phyloP scores from a whole-genome alignment of 2,329 filamentous ascomycete species.

The Colletotrichum lini region DNA sequence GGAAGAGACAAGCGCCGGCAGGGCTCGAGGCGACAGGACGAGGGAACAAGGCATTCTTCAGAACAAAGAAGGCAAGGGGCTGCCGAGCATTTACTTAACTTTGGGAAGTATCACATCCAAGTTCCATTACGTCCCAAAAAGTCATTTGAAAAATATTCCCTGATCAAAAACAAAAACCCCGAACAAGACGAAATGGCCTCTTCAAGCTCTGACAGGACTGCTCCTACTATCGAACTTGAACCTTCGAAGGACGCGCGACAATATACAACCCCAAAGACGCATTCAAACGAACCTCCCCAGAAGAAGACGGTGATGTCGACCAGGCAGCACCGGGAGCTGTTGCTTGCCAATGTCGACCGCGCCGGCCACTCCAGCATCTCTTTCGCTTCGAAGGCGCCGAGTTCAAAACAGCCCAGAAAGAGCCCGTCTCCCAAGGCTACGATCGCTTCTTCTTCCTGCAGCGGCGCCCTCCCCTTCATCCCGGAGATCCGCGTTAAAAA shows the following conservation, averaged over 20 bases:
- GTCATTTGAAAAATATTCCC: background rate
- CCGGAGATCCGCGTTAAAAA: conserved; percentile 18
- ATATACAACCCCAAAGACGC: background rate
- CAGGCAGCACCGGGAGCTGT: background rate
- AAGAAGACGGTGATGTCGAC: background rate
- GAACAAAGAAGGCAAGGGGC: background rate
- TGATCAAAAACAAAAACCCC: background rate
- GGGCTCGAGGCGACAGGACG: background rate
- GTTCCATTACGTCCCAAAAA: background rate
- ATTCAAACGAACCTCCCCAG: background rate
- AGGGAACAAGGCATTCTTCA: conserved; percentile 25
- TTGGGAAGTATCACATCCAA: background rate
- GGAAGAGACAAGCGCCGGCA: background rate
- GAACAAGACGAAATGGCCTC: background rate
- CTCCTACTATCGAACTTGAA: too few relatives aligned
- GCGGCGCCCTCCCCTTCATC: background rate
- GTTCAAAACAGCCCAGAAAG: too few relatives aligned
- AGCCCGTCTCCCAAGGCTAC: too few relatives aligned
- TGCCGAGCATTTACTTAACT: background rate
- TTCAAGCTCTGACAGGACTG: background rate
- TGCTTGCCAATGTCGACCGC: too few relatives aligned
- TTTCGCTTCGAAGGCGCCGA: too few relatives aligned
- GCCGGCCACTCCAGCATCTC: background rate
- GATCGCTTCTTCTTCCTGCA: too few relatives aligned
- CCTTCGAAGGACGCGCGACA: background rate